Base-by-base conservation (phyloP, 2,329 filamentous ascomycete species). In the Sporothrix mexicana region DNA sequence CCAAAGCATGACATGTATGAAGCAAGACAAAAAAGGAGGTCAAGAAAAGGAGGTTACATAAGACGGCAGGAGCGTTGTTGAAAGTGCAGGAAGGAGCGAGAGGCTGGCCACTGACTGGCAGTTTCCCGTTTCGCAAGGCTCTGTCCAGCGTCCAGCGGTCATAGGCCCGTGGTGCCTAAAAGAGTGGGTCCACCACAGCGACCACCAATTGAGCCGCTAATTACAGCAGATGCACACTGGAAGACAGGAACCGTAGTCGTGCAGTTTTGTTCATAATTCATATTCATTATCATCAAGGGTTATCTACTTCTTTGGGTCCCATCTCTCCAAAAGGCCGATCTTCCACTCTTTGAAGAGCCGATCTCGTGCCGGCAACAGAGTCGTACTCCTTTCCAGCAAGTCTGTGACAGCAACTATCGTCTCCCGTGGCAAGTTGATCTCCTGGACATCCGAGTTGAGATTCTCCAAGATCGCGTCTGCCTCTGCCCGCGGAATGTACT, bases 331-430 rank as follows among this genome's bases (percentile, higher is more conserved):
- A 20, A 93, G 78, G 1, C 90, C 90, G 5, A 93, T 89, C 36
- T 85, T 85, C 91, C 91, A 94, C n/a, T 86, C 87, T 78, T 88
- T 84, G 76, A 92, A 92, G 41, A 77, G 81, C 72, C 88, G 84
- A 73, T 91, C 88, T 9, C 82, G 82, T 0, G 76, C 78, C 1
- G 91, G 91, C 9, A 93, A 78, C 17, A 89, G 77, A 2, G 74
- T 57, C 49, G 84, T 87, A 75, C 86, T 90, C 8, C 77, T 78
- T 12, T 82, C 78, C 36, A 94, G 80, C 10, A 79, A 81, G 6
- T 77, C 74, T 1, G 79, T 76, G 7, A 91, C 79, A 43, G 82
- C 81, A 5, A 78, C 73, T 41, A 91, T 87, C 4, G 88, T 83
- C 4, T 83, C 80, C 1, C 74, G 75, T 0, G 90, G 88, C 45